phyloP scores from a whole-genome alignment of 2,329 filamentous ascomycete genomes.

The Verticillium alfalfae region DNA sequence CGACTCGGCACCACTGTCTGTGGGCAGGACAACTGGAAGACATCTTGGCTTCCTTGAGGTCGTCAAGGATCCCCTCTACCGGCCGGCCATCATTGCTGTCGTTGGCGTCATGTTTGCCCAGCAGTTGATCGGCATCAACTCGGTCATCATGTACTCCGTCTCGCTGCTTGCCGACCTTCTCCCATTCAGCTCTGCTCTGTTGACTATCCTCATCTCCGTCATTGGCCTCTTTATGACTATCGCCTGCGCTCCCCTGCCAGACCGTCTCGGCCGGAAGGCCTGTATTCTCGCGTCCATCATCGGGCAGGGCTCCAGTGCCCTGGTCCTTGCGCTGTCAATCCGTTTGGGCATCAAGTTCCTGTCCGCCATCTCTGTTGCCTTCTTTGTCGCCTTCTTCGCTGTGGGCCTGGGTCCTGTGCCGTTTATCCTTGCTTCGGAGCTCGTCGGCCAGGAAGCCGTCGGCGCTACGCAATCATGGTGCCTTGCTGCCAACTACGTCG shows the following conservation, averaged over 20 bases:
- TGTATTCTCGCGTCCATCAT: slow-evolving; percentile 78
- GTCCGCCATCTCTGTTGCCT: slow-evolving; percentile 73
- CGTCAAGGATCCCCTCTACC: slow-evolving; percentile 60
- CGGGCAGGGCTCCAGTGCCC: slow-evolving; percentile 76
- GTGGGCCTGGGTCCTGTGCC: slow-evolving; percentile 89
- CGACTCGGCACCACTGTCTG: slow-evolving; percentile 1
- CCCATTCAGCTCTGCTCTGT: slow-evolving; percentile 70
- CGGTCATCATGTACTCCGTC: slow-evolving; percentile 97
- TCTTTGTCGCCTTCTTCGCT: slow-evolving; percentile 86
- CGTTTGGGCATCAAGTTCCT: slow-evolving; percentile 65
- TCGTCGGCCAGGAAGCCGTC: slow-evolving; percentile 85
- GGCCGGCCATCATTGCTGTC: slow-evolving; percentile 73
- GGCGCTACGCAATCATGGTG: slow-evolving; percentile 88
- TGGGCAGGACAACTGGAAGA: neutral
- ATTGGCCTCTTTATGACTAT: slow-evolving; percentile 83
- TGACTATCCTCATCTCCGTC: slow-evolving; percentile 82
- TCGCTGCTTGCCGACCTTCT: slow-evolving; percentile 78
- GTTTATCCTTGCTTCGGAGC: slow-evolving; percentile 87
- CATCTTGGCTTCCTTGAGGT: slow-evolving; percentile 61
- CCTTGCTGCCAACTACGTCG: slow-evolving; percentile 79
- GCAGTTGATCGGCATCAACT: slow-evolving; percentile 92
- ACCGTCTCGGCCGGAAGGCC: slow-evolving; percentile 80
- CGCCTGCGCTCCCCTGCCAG: slow-evolving; percentile 75
- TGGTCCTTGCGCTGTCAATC: slow-evolving; percentile 77
- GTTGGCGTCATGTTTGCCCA: slow-evolving; percentile 89